Percentiles rank a stretch among this genome's conserved stretches.
Conservation (phyloP, 768 basidiomycete genomes). For the Russula ochroleuca region DNA sequence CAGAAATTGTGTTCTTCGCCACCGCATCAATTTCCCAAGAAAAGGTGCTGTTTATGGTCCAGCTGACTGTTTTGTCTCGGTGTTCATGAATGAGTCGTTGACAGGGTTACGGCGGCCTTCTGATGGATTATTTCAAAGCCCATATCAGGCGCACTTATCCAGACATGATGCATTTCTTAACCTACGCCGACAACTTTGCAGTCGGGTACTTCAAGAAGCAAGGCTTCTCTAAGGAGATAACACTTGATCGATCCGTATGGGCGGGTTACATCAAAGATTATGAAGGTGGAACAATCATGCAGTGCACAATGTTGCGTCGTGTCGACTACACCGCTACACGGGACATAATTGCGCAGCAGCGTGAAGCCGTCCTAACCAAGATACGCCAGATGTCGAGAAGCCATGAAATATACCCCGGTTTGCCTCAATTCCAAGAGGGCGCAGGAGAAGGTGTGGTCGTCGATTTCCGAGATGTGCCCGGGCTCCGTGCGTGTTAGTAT, state of each 20-base stretch:
- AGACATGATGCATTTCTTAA: conserved; percentile 89
- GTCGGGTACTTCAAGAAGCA: conserved; percentile 99
- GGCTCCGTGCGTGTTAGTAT: conserved; percentile 57
- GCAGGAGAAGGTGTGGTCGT: conserved; percentile 47
- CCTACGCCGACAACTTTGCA: conserved; percentile 98
- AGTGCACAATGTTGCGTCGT: conserved; percentile 91
- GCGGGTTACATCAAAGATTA: conserved; percentile 99
- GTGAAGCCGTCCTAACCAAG: conserved; percentile 84
- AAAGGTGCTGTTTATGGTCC: conserved; percentile 56
- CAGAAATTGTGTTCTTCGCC: conserved; percentile 98
- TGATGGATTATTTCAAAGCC: conserved; percentile 98
- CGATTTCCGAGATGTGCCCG: conserved; percentile 80
- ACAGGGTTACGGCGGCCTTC: conserved; percentile 94
- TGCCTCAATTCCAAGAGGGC: conserved; percentile 68
- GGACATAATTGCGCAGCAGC: conserved; percentile 71
- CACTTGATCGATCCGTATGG: conserved; percentile 86
- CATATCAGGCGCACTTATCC: conserved; percentile 83
- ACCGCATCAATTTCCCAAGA: conserved; percentile 96
- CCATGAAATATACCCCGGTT: conserved; percentile 79
- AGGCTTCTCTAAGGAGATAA: conserved; percentile 97
- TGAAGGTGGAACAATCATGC: conserved; percentile 99
- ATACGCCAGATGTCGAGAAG: conserved; percentile 82
- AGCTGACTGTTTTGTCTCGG: background rate
- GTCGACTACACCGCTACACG: conserved; percentile 84
- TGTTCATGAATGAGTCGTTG: conserved; percentile 3